Base-by-base conservation (phyloP, 257 asterid genomes). In the Capsicum rhomboideum region DNA sequence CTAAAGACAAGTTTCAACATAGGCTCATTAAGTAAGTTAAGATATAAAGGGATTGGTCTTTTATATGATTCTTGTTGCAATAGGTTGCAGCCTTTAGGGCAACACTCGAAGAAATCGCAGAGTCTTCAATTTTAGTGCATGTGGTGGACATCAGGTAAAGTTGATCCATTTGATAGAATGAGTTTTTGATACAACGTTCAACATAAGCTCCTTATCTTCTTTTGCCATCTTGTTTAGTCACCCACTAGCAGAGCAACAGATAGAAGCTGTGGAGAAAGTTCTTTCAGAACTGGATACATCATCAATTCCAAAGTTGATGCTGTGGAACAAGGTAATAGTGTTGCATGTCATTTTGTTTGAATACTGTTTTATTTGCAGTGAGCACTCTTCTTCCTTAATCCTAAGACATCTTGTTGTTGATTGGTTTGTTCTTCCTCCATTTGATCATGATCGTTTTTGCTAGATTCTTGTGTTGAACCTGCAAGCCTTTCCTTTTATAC, bases 71-170 rank as follows among this genome's bases (percentile, higher is more conserved):
- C 64, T 86, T 88, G 80, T 85, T 74, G 63, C 83, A 82, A 55
- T 86, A 96, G 99, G 92, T 96, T 78, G 99, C 99, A 89, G 99
- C 99, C 69, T 96, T 96, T 87, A 90, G 99, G 90, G 99, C 99
- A 83, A 96, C 99, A 40, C 90, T 96, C 67, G 99, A 96, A 89
- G 99, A 96, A 85, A 96, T 96, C 78, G 87, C 93, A 0, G 99
- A 96, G 88, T 94, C 99, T 37, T 93, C 98, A 37, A 96, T 96
- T 86, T 78, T 96, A 86, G 99, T 96, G 79, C 99, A 96, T 86
- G 98, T 96, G 75, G 99, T 91, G 90, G 99, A 96, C 91, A 91
- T 96, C 55, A 96, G 99, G 98, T 93, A 93, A 58, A 84, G 71
- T 23, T 80, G 44, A 66, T 83, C 40, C 63, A 55, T 84, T 78